Evolutionary conservation across 1,284 basidiomycete genomes (phyloP), one percentile per base, ranked within the genome.

Genomic region (Athelia sp.): DNA sequence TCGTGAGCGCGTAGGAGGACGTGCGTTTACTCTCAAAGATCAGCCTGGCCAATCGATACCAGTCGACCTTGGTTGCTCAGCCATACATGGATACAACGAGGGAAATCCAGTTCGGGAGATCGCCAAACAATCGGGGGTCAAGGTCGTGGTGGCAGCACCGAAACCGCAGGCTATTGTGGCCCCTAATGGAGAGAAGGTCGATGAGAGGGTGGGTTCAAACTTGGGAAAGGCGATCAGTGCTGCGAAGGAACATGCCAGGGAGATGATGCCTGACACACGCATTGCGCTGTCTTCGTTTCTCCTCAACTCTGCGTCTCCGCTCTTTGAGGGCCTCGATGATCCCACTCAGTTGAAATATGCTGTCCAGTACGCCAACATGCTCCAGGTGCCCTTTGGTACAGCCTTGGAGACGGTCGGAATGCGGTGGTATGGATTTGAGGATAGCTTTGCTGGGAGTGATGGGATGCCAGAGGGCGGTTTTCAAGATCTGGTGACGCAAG

Each of bases 41-140:
- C 26, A 29, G 26, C 26, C 26, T 6, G 58, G 51, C 31, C 57
- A 54, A 45, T 56, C 50, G 22, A 50, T 49, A 2, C 51, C 54
- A 2, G 59, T 74, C 36, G 73, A 75, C 52, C 57, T 75, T 22
- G 73, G 74, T 15, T 75, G 73, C 55, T 67, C 65, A 47, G 75
- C 70, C 68, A 73, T 75, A 32, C 73, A 76, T 56, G 73, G 73
- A 14, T 72, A 61, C 50, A 49, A 66, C 23, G 70, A 74, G 54
- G 74, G 74, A 3, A 70, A 67, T 47, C 73, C 73, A 0, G 61
- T 71, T 17, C 62, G 66, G 31, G 55, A 52, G 4, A 61, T 76
- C 17, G 68, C 70, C 1, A 62, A 68, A 46, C 61, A 61, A 32
- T 58, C 72, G 36, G 64, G 63, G 1, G 64, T 73, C 8, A 40